A percentile compares a stretch with the other conserved stretches of the same genome.
Evolutionary conservation across 164 flowering plant species (phyloP).

Genomic region (Pachysandra terminalis): DNA sequence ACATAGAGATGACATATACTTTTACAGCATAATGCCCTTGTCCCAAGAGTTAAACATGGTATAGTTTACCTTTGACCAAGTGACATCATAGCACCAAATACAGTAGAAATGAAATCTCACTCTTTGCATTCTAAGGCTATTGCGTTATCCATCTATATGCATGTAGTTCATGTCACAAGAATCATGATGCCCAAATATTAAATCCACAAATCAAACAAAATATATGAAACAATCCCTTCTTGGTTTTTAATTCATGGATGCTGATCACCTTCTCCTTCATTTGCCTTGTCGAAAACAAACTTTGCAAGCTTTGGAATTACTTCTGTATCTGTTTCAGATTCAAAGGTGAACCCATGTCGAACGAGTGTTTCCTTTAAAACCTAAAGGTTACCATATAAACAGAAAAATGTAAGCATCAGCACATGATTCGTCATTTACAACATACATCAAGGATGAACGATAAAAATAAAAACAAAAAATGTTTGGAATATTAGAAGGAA

Average conservation of each 20-base stretch:
- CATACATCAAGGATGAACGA: neutral
- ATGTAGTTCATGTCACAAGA: neutral
- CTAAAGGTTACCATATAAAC: constrained; percentile 29
- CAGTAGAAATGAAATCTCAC: too few relatives aligned
- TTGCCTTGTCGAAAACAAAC: constrained; percentile 84
- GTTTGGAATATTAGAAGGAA: neutral
- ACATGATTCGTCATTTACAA: neutral
- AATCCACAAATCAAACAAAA: neutral
- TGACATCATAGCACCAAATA: too few relatives aligned
- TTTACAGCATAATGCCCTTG: too few relatives aligned
- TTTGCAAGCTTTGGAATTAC: constrained; percentile 99
- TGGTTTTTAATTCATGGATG: neutral
- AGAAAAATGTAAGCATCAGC: constrained; percentile 2
- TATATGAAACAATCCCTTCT: neutral
- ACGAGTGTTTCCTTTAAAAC: constrained; percentile 83
- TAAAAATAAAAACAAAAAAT: neutral
- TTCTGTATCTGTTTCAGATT: constrained; percentile 98
- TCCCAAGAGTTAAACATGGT: too few relatives aligned
- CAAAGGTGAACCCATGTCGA: constrained; percentile 89
- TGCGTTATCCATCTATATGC: neutral
- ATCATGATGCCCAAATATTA: neutral
- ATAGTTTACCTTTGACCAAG: too few relatives aligned
- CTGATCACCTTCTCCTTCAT: constrained; percentile 62
- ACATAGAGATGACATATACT: too few relatives aligned
- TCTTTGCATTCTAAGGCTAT: too few relatives aligned